These are phyloP conservation scores for Mucor irregularis DNA, from an alignment of 371 early-diverging fungal genomes.

Conservation along the genomic window DNA sequence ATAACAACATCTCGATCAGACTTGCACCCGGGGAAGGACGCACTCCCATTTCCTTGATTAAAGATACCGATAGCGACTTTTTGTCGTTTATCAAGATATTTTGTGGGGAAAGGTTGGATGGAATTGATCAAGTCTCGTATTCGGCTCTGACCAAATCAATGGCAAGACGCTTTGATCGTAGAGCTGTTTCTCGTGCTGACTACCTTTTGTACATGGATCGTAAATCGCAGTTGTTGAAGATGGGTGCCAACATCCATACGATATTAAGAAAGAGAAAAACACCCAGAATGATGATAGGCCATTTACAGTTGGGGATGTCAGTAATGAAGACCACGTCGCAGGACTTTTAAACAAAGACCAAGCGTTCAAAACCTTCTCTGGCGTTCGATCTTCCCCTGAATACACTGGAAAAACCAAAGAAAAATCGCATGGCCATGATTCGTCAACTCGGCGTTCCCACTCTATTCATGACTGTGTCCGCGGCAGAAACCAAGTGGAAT, in stretches of 20 bases:
- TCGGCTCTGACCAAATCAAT: neutral
- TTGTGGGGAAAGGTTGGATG: neutral
- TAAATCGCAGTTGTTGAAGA: neutral
- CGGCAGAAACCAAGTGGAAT: constrained; percentile 7
- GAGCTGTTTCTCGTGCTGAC: neutral
- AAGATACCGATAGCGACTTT: neutral
- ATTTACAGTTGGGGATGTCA: neutral
- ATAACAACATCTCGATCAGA: no score
- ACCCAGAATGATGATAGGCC: no score
- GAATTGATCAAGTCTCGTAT: neutral
- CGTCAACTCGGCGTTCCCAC: constrained; percentile 6
- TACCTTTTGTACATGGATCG: neutral
- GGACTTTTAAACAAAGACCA: neutral
- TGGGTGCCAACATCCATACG: neutral
- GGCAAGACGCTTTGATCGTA: neutral
- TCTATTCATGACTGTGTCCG: constrained; percentile 3
- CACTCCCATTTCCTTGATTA: neutral
- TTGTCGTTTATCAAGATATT: neutral
- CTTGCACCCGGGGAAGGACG: neutral
- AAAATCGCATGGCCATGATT: constrained; percentile 9
- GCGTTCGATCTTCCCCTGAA: constrained; percentile 1
- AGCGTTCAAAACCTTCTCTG: constrained; percentile 3
- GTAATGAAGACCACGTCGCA: neutral
- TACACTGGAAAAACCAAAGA: neutral
- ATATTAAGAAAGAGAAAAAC: constrained; percentile 1